phyloP scores from a whole-genome alignment of 2,329 filamentous ascomycete genomes.

The Claviceps pusilla region DNA sequence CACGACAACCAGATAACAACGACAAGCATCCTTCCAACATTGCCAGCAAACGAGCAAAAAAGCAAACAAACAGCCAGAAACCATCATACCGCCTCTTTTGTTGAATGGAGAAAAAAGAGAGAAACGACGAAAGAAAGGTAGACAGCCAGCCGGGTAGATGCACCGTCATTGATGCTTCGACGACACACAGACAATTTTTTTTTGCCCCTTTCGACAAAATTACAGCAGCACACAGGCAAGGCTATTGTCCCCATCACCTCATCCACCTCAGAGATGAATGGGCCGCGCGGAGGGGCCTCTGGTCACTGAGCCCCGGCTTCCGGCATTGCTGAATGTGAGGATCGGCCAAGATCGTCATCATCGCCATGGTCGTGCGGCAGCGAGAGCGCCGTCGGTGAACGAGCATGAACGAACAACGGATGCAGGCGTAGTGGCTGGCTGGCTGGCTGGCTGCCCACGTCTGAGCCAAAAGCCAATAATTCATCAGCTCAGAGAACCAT shows the following conservation, averaged over 20 bases:
- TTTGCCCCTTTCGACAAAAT: background rate
- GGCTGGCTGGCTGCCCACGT: background rate
- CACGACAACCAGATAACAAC: too few species aligned
- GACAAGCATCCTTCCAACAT: too few species aligned
- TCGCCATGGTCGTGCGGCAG: background rate
- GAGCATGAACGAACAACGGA: background rate
- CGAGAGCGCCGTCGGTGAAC: background rate
- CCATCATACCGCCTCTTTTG: too few species aligned
- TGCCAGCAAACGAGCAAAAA: background rate
- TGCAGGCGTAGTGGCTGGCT: background rate
- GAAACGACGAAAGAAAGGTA: background rate
- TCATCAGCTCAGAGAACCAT: background rate
- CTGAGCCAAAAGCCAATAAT: background rate
- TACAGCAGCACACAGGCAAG: too few species aligned
- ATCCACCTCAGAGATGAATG: background rate
- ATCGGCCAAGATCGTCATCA: background rate
- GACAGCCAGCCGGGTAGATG: background rate
- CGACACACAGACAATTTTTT: background rate
- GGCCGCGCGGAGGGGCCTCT: background rate
- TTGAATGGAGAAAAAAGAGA: background rate
- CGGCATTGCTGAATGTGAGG: background rate
- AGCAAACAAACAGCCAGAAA: background rate
- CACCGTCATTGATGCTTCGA: background rate
- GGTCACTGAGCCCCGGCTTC: background rate
- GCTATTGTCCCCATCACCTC: background rate